Evolutionary conservation across 2,329 filamentous ascomycete species (phyloP).

Genomic region (Coniochaeta prunicola): DNA sequence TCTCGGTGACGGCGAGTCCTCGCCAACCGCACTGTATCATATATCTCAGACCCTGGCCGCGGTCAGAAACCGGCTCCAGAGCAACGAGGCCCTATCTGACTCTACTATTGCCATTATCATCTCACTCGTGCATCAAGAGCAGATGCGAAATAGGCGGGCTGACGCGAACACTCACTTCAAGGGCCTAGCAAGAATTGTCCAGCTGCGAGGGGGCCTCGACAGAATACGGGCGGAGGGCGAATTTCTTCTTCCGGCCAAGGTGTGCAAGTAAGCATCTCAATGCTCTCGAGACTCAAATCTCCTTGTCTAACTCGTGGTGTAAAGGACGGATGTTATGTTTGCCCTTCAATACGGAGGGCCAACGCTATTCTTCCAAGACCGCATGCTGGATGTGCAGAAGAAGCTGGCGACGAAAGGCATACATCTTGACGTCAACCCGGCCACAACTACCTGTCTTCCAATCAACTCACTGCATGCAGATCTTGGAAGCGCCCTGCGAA

Average conservation of each 20-base stretch:
- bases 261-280: slow-evolving; percentile 16
- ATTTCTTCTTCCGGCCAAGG: slow-evolving; percentile 12
- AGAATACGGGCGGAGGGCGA: slow-evolving; percentile 6
- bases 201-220: slow-evolving; percentile 20
- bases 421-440: not conserved
- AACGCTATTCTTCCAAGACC: slow-evolving; percentile 6
- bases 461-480: not conserved
- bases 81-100: slow-evolving; percentile 16
- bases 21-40: slow-evolving; percentile 12
- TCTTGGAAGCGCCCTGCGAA: not conserved
- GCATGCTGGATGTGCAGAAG: not conserved
- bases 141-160: slow-evolving; percentile 8
- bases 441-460: not conserved
- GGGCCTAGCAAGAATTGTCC: slow-evolving; percentile 27
- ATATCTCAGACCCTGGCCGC: slow-evolving; percentile 14
- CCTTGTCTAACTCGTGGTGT: not conserved
- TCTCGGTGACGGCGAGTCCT: slow-evolving; percentile 5
- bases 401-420: not conserved
- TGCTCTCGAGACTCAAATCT: not conserved
- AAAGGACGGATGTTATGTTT: slow-evolving; percentile 5
- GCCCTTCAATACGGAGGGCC: slow-evolving; percentile 7
- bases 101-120: slow-evolving; percentile 19
- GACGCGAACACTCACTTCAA: slow-evolving; percentile 20
- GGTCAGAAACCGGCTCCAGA: slow-evolving; percentile 13
- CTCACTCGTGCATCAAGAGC: slow-evolving; percentile 17